Conservation (phyloP, 2,329 filamentous ascomycete genomes). For the Beauveria caledonica region DNA sequence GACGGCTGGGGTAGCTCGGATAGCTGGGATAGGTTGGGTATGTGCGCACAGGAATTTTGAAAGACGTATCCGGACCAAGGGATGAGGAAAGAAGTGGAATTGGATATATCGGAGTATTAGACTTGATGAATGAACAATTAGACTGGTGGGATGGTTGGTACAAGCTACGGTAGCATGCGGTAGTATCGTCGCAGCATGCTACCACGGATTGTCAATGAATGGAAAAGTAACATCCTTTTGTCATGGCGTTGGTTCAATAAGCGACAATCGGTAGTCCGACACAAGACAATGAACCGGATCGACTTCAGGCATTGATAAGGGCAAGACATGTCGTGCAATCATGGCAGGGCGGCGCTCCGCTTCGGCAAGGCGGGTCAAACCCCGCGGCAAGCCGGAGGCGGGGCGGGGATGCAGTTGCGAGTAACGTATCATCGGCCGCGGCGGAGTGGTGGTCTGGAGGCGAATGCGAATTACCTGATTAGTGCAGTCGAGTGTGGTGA, state of each 20-base stretch:
- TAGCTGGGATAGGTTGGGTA: too few relatives aligned
- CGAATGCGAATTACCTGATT: neutral
- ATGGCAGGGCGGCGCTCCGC: neutral
- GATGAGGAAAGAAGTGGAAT: too few relatives aligned
- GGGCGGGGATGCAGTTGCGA: neutral
- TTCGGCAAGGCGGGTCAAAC: constrained; percentile 1
- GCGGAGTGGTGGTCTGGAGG: neutral
- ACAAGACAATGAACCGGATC: constrained; percentile 9
- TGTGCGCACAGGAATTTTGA: too few relatives aligned
- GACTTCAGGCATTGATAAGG: neutral
- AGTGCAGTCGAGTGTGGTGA: neutral
- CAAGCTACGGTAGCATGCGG: too few relatives aligned
- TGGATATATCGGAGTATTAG: too few relatives aligned
- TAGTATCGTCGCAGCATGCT: too few relatives aligned
- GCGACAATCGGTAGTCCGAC: neutral
- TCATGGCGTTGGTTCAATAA: neutral
- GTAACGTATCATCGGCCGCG: constrained; percentile 10
- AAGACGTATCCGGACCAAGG: too few relatives aligned
- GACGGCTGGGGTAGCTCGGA: too few relatives aligned
- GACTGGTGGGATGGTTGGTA: too few relatives aligned
- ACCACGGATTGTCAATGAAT: neutral
- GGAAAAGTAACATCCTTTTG: neutral
- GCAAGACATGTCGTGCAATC: too few relatives aligned
- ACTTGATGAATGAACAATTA: too few relatives aligned
- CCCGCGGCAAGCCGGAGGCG: neutral